phyloP scores from a whole-genome alignment of 345 rosid genomes.

The Xanthoceras sorbifolium region DNA sequence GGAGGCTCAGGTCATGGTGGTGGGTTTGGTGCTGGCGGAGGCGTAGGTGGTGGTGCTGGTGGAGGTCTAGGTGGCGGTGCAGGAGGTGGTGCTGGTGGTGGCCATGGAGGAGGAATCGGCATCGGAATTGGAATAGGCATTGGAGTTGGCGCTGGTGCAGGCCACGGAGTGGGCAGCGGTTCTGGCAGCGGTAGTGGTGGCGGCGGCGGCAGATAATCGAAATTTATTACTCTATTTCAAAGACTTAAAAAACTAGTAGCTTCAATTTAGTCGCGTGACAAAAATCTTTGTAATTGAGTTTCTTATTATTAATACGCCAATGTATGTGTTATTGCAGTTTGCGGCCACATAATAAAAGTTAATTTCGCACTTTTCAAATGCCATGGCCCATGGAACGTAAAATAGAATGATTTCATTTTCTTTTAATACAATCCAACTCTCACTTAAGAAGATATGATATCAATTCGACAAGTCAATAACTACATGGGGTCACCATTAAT shows the following conservation, averaged over 20 bases:
- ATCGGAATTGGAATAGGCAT: conserved; percentile 31
- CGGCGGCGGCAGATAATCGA: conserved; percentile 10
- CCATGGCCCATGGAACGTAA: background rate
- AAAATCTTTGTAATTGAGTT: background rate
- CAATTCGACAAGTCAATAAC: background rate
- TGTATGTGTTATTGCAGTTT: background rate
- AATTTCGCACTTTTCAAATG: background rate
- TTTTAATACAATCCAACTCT: too few species aligned
- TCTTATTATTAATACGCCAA: background rate
- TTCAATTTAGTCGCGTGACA: background rate
- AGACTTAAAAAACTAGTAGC: background rate
- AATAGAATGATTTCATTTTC: background rate
- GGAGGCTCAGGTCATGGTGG: conserved; percentile 22
- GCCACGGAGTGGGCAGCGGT: conserved; percentile 27
- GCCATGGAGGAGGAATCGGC: conserved; percentile 30
- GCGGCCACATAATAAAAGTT: background rate
- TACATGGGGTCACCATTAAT: background rate
- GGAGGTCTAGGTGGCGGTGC: conserved; percentile 10
- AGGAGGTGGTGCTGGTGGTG: conserved; percentile 23
- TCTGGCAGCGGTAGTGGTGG: conserved; percentile 30
- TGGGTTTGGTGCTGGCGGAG: conserved; percentile 20
- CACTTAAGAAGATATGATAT: too few species aligned
- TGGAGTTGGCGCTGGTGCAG: conserved; percentile 33
- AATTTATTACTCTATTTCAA: background rate
- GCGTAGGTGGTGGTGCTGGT: conserved; percentile 19